Base-by-base conservation (phyloP, 202 grass and related monocot genomes). In the Musa balbisiana region DNA sequence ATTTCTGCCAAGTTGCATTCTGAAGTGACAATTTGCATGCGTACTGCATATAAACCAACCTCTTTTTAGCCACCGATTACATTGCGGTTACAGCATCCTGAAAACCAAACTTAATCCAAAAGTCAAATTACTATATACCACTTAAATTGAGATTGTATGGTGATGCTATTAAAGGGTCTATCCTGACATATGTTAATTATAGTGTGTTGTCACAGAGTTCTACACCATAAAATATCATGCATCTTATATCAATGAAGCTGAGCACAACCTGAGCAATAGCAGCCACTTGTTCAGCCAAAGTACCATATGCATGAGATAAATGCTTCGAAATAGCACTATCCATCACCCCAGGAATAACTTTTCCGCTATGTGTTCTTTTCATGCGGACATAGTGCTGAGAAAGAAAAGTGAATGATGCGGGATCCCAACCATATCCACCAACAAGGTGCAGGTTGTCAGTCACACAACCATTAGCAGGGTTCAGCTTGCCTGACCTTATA, bases 391-490 rank as follows among this genome's bases (percentile, higher is more conserved):
- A 98, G 67, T 98, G 88, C 79, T 93, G 91, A 52, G 91, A 88
- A 84, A 98, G 84, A 20, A 85, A 65, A 9, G 84, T 93, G 77
- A 98, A 98, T 72, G 88, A 86, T 67, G 88, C 81, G 72, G 71
- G 90, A 74, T 91, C 88, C 94, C 94, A 98, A 54, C 91, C 91
- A 81, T 98, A 89, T 80, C 56, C 90, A 78, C 94, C 94, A 76
- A 91, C 72, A 75, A 93, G 88, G 52, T 71, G 86, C 73, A 98
- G 86, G 76, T 85, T 80, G 50, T 98, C 87, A 14, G 91, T 94
- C 77, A 98, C 87, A 83, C 91, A 98, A 21, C 69, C 85, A 86
- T 98, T 98, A 60, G 74, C 69, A 59, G 88, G 72, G 80, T 88
- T 91, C 84, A 98, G 85, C 86, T 87, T 84, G 71, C 90, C 94